These are phyloP conservation scores for Begonia fuchsioides DNA, from an alignment of 306 rosid species.

Conservation along the genomic window DNA sequence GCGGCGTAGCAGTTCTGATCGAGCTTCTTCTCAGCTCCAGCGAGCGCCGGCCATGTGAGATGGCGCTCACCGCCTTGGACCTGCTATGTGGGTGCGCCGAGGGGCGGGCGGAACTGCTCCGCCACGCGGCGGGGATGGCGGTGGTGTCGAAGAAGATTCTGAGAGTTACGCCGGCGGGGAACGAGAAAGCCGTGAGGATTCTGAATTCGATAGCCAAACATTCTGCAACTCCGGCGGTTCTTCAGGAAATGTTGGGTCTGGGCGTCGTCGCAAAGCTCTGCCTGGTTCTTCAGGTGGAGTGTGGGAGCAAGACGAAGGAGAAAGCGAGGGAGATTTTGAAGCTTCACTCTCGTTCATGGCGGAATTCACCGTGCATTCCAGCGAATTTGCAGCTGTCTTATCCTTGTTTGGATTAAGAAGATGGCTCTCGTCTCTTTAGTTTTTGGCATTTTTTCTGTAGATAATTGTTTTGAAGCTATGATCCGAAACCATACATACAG, in stretches of 20 bases:
- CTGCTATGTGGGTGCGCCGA: slow-evolving; percentile 46
- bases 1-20: slow-evolving; percentile 31
- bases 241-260: slow-evolving; percentile 51
- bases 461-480: too few relatives aligned
- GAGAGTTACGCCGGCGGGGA: slow-evolving; percentile 43
- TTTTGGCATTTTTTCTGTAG: too few relatives aligned
- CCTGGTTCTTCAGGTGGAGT: slow-evolving; percentile 47
- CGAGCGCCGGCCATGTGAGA: slow-evolving; percentile 36
- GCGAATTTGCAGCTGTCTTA: slow-evolving; percentile 23
- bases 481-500: too few relatives aligned
- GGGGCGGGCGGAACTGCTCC: slow-evolving; percentile 48
- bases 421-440: too few relatives aligned
- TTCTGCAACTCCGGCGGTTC: slow-evolving; percentile 25
- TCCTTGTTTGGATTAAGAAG: slow-evolving; percentile 6
- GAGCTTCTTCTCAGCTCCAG: slow-evolving; percentile 39
- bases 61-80: slow-evolving; percentile 43
- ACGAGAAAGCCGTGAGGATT: slow-evolving; percentile 56
- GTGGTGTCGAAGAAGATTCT: slow-evolving; percentile 59
- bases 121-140: slow-evolving; percentile 54
- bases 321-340: slow-evolving; percentile 52
- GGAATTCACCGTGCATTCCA: slow-evolving; percentile 42
- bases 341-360: slow-evolving; percentile 43
- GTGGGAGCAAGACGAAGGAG: slow-evolving; percentile 53
- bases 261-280: slow-evolving; percentile 65
- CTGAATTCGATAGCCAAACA: slow-evolving; percentile 25